Percentiles rank a stretch among this genome's conserved stretches.
Evolutionary conservation across 2,329 filamentous ascomycete genomes (phyloP).

Genomic region (Ascomycota sp.): DNA sequence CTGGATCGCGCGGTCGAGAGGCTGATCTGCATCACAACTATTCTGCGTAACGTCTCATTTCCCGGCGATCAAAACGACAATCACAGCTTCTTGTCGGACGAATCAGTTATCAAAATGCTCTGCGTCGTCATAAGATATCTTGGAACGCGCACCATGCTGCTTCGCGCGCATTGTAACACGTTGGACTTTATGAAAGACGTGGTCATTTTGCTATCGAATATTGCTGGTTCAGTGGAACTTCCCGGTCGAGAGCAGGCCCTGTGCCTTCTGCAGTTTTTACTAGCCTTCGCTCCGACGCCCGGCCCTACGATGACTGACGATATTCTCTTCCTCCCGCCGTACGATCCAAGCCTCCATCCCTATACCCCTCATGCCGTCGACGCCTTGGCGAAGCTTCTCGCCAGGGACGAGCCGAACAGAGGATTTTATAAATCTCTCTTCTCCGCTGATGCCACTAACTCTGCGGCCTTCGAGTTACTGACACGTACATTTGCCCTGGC

Average conservation of each 20-base stretch:
- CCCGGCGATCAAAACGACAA: slow-evolving; percentile 41
- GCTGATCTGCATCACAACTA: slow-evolving; percentile 76
- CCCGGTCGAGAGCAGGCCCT: slow-evolving; percentile 73
- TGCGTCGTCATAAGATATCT: slow-evolving; percentile 69
- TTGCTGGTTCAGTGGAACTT: slow-evolving; percentile 60
- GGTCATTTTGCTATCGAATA: slow-evolving; percentile 74
- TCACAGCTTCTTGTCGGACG: slow-evolving; percentile 52
- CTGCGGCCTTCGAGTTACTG: slow-evolving; percentile 55
- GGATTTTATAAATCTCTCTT: slow-evolving; percentile 71
- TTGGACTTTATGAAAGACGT: slow-evolving; percentile 96
- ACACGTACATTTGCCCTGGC: slow-evolving; percentile 75
- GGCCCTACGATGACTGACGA: slow-evolving; percentile 36
- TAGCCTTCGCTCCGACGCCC: slow-evolving; percentile 74
- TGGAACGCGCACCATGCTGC: slow-evolving; percentile 70
- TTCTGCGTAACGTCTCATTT: slow-evolving; percentile 84
- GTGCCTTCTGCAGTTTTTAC: slow-evolving; percentile 69
- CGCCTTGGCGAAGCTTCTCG: slow-evolving; percentile 74
- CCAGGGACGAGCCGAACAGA: slow-evolving; percentile 82
- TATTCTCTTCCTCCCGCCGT: slow-evolving; percentile 55
- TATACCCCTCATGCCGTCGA: slow-evolving; percentile 85
- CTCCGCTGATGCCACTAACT: slow-evolving; percentile 42
- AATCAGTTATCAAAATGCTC: slow-evolving; percentile 63
- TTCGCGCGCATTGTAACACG: slow-evolving; percentile 66
- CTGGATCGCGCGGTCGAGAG: slow-evolving; percentile 73
- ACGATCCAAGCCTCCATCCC: slow-evolving; percentile 61